Percentiles rank a stretch among this genome's conserved stretches.
Conservation (phyloP, 495 filamentous ascomycete species). For the Haplographium delicatum region DNA sequence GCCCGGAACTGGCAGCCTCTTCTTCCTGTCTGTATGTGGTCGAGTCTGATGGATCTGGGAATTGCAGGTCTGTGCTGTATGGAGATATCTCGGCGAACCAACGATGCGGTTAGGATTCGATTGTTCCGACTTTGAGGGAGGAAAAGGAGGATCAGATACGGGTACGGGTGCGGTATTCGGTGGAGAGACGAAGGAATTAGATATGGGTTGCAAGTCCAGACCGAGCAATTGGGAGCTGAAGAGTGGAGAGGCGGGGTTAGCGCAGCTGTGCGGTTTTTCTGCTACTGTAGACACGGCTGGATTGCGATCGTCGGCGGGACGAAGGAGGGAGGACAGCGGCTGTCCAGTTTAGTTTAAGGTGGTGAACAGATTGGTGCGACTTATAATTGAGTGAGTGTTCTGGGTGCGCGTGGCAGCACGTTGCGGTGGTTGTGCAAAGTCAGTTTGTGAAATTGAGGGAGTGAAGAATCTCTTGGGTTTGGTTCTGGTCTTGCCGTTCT, state of each 20-base stretch:
- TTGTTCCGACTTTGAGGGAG: no score
- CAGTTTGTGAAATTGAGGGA: background rate
- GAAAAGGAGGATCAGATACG: no score
- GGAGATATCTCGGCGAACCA: no score
- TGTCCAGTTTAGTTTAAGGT: background rate
- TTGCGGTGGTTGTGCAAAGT: slow-evolving; percentile 7
- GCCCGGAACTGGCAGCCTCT: background rate
- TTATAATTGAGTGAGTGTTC: background rate
- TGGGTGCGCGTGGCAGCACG: slow-evolving; percentile 12
- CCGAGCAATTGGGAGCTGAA: slow-evolving; percentile 2
- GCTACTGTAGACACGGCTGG: background rate
- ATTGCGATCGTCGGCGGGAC: background rate
- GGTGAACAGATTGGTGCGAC: background rate
- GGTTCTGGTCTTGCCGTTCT: no score
- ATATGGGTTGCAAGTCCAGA: no score
- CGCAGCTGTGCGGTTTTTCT: background rate
- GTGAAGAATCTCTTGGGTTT: no score
- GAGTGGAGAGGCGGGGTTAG: slow-evolving; percentile 17
- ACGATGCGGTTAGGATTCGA: no score
- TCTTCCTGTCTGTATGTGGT: no score
- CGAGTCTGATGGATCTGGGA: no score
- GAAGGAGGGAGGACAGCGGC: background rate
- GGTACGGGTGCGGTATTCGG: no score
- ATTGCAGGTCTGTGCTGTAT: no score
- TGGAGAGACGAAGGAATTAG: no score